A percentile compares a stretch with the other conserved stretches of the same genome.
Conservation (phyloP, 1,284 basidiomycete species). For the Pulveroboletus sp. region DNA sequence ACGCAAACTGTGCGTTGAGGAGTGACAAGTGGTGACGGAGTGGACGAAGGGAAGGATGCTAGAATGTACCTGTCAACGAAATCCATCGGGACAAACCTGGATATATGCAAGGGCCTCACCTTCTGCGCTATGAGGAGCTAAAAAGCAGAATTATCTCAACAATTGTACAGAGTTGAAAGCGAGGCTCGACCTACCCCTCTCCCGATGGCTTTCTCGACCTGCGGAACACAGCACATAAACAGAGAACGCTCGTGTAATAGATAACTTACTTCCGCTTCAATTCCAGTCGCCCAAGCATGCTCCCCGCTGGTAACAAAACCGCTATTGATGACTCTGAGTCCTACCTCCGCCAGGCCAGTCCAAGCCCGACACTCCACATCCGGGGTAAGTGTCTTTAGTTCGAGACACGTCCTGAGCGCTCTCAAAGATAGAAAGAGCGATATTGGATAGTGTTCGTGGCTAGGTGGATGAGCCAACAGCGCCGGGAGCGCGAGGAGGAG, state of each 20-base stretch:
- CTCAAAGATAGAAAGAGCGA: slow-evolving; percentile 57
- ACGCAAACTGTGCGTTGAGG: slow-evolving; percentile 55
- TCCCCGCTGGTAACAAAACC: slow-evolving; percentile 44
- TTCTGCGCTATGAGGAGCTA: slow-evolving; percentile 66
- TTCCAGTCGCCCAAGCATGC: slow-evolving; percentile 46
- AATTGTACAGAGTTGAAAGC: neutral
- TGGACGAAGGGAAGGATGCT: slow-evolving; percentile 63
- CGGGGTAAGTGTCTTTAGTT: slow-evolving; percentile 50
- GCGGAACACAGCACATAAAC: slow-evolving; percentile 1
- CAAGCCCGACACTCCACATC: slow-evolving; percentile 68
- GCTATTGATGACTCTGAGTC: slow-evolving; percentile 52
- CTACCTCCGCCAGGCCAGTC: slow-evolving; percentile 66
- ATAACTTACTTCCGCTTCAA: slow-evolving; percentile 52
- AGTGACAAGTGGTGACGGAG: slow-evolving; percentile 59
- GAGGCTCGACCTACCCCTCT: slow-evolving; percentile 44
- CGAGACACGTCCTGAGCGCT: slow-evolving; percentile 56
- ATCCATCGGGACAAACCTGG: neutral
- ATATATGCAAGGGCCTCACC: slow-evolving; percentile 37
- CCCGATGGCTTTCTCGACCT: slow-evolving; percentile 51
- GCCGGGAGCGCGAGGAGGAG: slow-evolving; percentile 62
- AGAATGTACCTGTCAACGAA: slow-evolving; percentile 6
- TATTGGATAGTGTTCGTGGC: slow-evolving; percentile 51
- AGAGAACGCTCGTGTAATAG: neutral
- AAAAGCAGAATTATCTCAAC: neutral
- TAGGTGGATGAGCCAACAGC: slow-evolving; percentile 61